Base-by-base conservation (phyloP, 2,329 filamentous ascomycete genomes). In the Talaromyces sp. region DNA sequence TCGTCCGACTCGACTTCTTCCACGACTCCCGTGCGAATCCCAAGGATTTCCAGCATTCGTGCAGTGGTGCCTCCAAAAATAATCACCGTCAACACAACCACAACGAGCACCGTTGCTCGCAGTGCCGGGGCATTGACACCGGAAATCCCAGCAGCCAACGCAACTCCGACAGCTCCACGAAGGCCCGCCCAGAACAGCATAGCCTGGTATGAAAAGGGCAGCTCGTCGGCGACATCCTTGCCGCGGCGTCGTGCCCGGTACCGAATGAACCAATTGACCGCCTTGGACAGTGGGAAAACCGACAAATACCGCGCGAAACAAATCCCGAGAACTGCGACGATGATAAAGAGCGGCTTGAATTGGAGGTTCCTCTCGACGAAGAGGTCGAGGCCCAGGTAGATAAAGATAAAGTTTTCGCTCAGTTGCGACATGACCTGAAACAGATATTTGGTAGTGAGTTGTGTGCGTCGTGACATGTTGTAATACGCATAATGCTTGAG, bases 121-220 rank as follows among this genome's bases (percentile, higher is more conserved):
- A 99, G 82, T 0, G 91, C 90, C 61, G 88, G 89, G 0, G 87
- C 87, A 70, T 96, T 95, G 58, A 87, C 86, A 52, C 93, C 95
- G 0, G 86, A 88, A 53, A 99, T 83, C 27, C 96, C 89, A 24
- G 93, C 93, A 32, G 95, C 95, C 53, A 99, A 82, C 1, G 95
- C 95, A 38, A 99, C 95, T 60, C 95, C 95, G 67, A 99, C 95
- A 53, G 95, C 95, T 68, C 95, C 95, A 64, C 95, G 90, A 31
- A 99, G 82, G 27, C 95, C 95, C 17, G 95, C 95, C 95, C 95
- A 99, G 78, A 96, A 99, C n/a, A 99, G 85, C 95, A 99, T 98
- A n/a, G 90, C 92, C 76, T 98, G 95, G 76, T 98, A 96, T 67
- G 91, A 91, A 71, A 92, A 96, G 0, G 95, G 95, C 38, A 99